A percentile compares a stretch with the other conserved stretches of the same genome.
Conservation (phyloP, 176 grass and related monocot species). For the Carex littledalei region DNA sequence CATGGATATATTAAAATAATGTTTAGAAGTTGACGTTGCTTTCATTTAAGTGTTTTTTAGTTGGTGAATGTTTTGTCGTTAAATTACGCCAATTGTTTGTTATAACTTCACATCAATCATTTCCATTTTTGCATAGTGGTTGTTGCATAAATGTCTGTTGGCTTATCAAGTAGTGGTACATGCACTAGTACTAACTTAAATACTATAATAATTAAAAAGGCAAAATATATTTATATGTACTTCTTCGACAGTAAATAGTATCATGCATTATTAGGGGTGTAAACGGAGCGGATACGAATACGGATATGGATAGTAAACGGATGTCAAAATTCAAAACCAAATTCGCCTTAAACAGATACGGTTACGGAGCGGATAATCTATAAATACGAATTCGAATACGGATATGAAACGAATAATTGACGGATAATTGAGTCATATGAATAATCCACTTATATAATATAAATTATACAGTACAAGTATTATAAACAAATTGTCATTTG, state of each 20-base stretch:
- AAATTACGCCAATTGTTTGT: constrained; percentile 12
- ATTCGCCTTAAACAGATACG: too few relatives aligned
- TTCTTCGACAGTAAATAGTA: background rate
- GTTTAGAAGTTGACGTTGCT: background rate
- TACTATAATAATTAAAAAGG: background rate
- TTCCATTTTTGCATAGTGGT: constrained; percentile 8
- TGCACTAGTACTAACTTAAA: background rate
- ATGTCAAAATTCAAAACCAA: too few relatives aligned
- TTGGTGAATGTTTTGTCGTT: constrained; percentile 17
- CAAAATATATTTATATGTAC: background rate
- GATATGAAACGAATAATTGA: too few relatives aligned
- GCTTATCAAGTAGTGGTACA: background rate
- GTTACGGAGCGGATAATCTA: too few relatives aligned
- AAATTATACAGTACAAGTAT: too few relatives aligned
- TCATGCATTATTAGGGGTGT: background rate
- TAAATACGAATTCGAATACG: too few relatives aligned
- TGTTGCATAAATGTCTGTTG: background rate
- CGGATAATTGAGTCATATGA: too few relatives aligned
- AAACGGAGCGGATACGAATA: too few relatives aligned
- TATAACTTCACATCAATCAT: constrained; percentile 23
- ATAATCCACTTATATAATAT: too few relatives aligned
- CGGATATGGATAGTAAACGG: too few relatives aligned
- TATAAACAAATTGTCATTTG: too few relatives aligned
- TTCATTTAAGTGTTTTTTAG: constrained; percentile 11
- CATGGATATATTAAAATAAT: background rate